A percentile compares a stretch with the other conserved stretches of the same genome.
These are phyloP conservation scores for Annulohypoxylon stygium DNA, from an alignment of 495 filamentous ascomycete genomes.

Conservation along the genomic window DNA sequence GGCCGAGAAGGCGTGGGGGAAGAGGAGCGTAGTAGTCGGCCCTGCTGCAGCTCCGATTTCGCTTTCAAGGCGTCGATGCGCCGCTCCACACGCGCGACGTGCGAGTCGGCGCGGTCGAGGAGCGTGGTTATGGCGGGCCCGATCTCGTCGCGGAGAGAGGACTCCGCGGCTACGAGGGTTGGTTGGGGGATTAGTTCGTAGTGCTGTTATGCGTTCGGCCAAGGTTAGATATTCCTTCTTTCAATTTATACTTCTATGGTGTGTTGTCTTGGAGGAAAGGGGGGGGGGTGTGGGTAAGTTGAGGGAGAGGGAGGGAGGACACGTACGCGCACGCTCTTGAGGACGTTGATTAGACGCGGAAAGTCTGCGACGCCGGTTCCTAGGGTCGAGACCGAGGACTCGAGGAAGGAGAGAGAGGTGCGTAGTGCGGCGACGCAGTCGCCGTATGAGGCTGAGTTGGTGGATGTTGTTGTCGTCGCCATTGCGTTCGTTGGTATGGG, in stretches of 20 bases:
- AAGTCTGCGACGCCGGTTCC: constrained; percentile 61
- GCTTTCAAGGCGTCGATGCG: constrained; percentile 64
- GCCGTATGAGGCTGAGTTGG: constrained; percentile 52
- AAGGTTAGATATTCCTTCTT: not conserved
- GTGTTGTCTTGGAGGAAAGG: not conserved
- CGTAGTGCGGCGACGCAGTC: constrained; percentile 63
- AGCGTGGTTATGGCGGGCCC: constrained; percentile 60
- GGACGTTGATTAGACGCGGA: constrained; percentile 59
- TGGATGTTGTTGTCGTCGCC: constrained; percentile 43
- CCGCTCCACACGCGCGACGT: constrained; percentile 60
- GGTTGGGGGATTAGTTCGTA: constrained; percentile 65
- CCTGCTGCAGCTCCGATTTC: constrained; percentile 62
- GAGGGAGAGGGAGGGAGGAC: not conserved
- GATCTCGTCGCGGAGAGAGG: constrained; percentile 65
- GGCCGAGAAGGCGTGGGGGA: not conserved
- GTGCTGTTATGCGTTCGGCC: not conserved
- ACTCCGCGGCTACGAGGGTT: constrained; percentile 61
- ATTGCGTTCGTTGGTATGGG: not conserved
- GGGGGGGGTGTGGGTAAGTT: not conserved
- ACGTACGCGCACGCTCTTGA: constrained; percentile 63
- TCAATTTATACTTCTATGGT: too few relatives aligned
- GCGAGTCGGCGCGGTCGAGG: constrained; percentile 63
- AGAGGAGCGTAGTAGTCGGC: constrained; percentile 51
- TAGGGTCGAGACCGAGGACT: constrained; percentile 62
- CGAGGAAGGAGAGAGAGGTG: constrained; percentile 65